These are phyloP conservation scores for Wickerhamiella lipophila DNA, from an alignment of 805 yeast genomes.

Conservation along the genomic window DNA sequence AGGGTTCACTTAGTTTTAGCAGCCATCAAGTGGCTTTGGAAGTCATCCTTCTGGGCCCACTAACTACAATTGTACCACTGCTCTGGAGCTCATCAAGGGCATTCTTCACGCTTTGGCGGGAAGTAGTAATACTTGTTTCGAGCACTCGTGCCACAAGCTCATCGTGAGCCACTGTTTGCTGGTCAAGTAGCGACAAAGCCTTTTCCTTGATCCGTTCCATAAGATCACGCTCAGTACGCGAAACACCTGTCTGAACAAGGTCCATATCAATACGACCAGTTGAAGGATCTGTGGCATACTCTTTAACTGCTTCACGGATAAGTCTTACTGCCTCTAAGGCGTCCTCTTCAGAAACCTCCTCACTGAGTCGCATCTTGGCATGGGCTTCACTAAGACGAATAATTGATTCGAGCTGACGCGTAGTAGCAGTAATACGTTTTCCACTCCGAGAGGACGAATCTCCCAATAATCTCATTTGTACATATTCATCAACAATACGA, in stretches of 20 bases:
- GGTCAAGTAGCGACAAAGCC: slow-evolving; percentile 15
- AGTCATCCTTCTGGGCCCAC: not conserved
- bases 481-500: slow-evolving; percentile 77
- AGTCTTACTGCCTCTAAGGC: slow-evolving; percentile 89
- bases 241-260: slow-evolving; percentile 75
- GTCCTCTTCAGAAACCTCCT: slow-evolving; percentile 59
- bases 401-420: slow-evolving; percentile 93
- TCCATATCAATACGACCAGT: slow-evolving; percentile 98
- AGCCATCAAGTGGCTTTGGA: not conserved
- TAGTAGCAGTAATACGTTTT: slow-evolving; percentile 91
- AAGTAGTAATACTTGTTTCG: slow-evolving; percentile 12
- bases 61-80: slow-evolving; percentile 4
- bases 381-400: slow-evolving; percentile 91
- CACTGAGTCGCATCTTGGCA: slow-evolving; percentile 83
- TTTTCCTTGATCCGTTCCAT: slow-evolving; percentile 14
- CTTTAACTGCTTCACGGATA: slow-evolving; percentile 87
- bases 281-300: slow-evolving; percentile 93
- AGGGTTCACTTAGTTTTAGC: too few relatives aligned
- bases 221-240: slow-evolving; percentile 7
- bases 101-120: not conserved
- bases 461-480: slow-evolving; percentile 86
- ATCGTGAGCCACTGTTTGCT: slow-evolving; percentile 16
- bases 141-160: slow-evolving; percentile 18
- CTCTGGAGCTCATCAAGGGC: slow-evolving; percentile 11
- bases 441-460: slow-evolving; percentile 81